Evolutionary conservation across 179 eudicot genomes (phyloP).

Genomic region (Vitellaria paradoxa): DNA sequence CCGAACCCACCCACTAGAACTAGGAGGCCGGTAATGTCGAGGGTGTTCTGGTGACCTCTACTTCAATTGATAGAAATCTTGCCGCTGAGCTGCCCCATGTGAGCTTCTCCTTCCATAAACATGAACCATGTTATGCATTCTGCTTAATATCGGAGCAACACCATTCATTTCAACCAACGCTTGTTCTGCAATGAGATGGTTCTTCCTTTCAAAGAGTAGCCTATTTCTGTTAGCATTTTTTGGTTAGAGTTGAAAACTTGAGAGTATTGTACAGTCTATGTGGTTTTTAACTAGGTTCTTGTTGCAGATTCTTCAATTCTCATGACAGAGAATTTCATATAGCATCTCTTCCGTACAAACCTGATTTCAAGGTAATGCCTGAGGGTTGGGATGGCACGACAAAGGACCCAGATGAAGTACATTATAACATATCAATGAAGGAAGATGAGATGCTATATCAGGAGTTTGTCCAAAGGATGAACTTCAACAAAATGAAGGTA

Average conservation of each 20-base stretch:
- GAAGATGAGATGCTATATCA: slow-evolving; percentile 79
- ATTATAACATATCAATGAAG: slow-evolving; percentile 88
- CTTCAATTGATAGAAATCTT: too few species aligned
- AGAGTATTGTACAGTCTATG: background rate
- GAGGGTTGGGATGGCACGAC: slow-evolving; percentile 99
- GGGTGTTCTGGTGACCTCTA: too few species aligned
- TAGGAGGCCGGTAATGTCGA: too few species aligned
- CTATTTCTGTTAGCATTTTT: background rate
- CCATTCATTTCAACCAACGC: background rate
- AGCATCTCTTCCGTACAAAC: slow-evolving; percentile 89
- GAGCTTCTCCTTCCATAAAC: too few species aligned
- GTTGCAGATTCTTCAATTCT: slow-evolving; percentile 67
- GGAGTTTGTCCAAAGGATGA: slow-evolving; percentile 78
- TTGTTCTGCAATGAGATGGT: background rate
- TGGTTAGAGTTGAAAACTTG: background rate
- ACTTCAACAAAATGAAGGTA: slow-evolving; percentile 91
- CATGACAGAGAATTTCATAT: slow-evolving; percentile 94
- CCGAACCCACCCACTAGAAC: too few species aligned
- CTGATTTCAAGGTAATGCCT: slow-evolving; percentile 97
- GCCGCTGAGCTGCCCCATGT: too few species aligned
- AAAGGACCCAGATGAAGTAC: slow-evolving; percentile 94
- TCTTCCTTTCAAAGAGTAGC: slow-evolving; percentile 2
- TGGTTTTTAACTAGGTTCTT: slow-evolving; percentile 13
- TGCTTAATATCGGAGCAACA: background rate
- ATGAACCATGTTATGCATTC: background rate